Evolutionary conservation across 75 land plant genomes (phyloP).

Genomic region (Sequoiadendron giganteum): DNA sequence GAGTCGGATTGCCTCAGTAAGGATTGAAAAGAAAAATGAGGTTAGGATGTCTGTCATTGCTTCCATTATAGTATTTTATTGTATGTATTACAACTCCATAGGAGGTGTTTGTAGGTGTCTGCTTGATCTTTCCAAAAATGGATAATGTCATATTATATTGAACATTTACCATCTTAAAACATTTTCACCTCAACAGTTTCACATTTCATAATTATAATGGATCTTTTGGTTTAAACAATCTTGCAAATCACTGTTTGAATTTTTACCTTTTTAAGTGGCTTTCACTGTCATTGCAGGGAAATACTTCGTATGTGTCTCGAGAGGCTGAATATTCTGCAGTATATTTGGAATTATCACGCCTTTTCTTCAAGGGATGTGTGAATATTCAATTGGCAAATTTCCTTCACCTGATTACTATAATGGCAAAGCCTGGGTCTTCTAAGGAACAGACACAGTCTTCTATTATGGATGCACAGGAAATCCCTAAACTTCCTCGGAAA

Average conservation of each 20-base stretch:
- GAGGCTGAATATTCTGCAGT: slow-evolving; percentile 53
- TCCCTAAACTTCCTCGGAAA: slow-evolving; percentile 51
- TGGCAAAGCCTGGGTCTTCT: slow-evolving; percentile 66
- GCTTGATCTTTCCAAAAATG: not conserved
- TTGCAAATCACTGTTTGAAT: slow-evolving; percentile 1
- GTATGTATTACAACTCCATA: not conserved
- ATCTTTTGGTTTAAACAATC: not conserved
- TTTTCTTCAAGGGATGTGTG: slow-evolving; percentile 61
- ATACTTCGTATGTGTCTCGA: slow-evolving; percentile 42
- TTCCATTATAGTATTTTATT: no score
- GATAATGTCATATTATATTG: not conserved
- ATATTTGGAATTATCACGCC: slow-evolving; percentile 77
- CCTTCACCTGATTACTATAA: slow-evolving; percentile 79
- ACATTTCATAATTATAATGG: not conserved
- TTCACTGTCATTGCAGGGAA: slow-evolving; percentile 45
- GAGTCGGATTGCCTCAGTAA: not conserved
- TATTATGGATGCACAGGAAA: slow-evolving; percentile 61
- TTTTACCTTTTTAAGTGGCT: not conserved
- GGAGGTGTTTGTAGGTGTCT: not conserved
- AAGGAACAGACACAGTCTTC: slow-evolving; percentile 62
- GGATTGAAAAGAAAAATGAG: not conserved
- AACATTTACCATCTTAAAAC: not conserved
- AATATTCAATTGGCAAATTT: slow-evolving; percentile 84
- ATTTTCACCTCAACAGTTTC: not conserved
- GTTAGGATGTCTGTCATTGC: not conserved